Percentiles rank a stretch among this genome's conserved stretches.
Conservation (phyloP, 148 eudicot species). For the Cornus suecica region DNA sequence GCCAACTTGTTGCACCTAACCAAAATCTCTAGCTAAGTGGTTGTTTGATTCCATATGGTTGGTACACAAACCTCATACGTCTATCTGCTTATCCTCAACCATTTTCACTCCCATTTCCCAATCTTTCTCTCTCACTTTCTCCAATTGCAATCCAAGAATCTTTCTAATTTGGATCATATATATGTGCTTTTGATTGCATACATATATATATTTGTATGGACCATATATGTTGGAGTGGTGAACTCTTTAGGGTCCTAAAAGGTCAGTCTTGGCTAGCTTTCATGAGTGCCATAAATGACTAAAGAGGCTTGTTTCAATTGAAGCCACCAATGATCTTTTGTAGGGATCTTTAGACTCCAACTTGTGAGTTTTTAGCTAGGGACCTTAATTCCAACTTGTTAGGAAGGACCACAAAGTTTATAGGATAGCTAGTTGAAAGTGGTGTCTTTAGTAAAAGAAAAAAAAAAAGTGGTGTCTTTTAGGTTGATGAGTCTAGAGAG, state of each 20-base stretch:
- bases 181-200: too few species aligned
- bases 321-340: background rate
- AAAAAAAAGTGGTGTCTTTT: background rate
- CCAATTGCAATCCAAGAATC: background rate
- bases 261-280: background rate
- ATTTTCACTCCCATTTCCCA: background rate
- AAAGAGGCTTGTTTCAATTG: background rate
- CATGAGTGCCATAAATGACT: background rate
- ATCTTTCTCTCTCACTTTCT: background rate
- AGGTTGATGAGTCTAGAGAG: background rate
- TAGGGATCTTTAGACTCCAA: too few species aligned
- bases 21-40: too few species aligned
- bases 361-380: too few species aligned
- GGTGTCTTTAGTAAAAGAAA: background rate
- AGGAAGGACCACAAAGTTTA: background rate
- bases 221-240: background rate
- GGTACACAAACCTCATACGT: background rate
- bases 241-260: background rate
- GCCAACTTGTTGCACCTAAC: background rate
- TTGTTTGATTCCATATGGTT: background rate
- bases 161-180: background rate
- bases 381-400: background rate
- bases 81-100: background rate
- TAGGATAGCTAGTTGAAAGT: background rate
- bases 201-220: background rate